These are phyloP conservation scores for Pistacia vera DNA, from an alignment of 345 rosid species.

Conservation along the genomic window DNA sequence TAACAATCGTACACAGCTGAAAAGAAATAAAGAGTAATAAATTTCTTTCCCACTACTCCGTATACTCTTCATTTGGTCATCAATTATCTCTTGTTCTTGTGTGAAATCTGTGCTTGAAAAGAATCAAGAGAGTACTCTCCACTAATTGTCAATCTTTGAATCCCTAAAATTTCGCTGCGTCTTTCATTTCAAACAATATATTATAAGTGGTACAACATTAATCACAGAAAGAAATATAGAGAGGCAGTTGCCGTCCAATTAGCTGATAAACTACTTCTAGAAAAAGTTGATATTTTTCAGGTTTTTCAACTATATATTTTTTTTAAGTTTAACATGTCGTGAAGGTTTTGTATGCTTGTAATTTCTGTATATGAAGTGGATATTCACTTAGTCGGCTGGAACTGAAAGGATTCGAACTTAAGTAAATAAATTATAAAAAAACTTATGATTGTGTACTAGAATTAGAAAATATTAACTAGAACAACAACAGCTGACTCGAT, in stretches of 20 bases:
- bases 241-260: background rate
- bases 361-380: background rate
- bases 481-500: background rate
- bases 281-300: background rate
- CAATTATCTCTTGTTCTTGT: background rate
- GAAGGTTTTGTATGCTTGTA: constrained; percentile 10
- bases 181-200: too few species aligned
- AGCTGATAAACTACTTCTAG: background rate
- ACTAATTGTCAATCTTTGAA: background rate
- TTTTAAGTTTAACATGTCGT: background rate
- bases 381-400: background rate
- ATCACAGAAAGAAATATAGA: background rate
- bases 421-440: too few species aligned
- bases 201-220: background rate
- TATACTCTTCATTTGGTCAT: too few species aligned
- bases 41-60: too few species aligned
- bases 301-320: background rate
- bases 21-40: too few species aligned
- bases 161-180: background rate
- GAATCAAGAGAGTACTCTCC: background rate
- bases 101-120: background rate
- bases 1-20: too few species aligned
- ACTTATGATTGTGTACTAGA: too few species aligned
- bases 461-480: too few species aligned
- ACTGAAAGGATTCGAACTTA: too few species aligned